Base-by-base conservation (phyloP, 73 alveolate genomes). In the Blepharisma japonicum region DNA sequence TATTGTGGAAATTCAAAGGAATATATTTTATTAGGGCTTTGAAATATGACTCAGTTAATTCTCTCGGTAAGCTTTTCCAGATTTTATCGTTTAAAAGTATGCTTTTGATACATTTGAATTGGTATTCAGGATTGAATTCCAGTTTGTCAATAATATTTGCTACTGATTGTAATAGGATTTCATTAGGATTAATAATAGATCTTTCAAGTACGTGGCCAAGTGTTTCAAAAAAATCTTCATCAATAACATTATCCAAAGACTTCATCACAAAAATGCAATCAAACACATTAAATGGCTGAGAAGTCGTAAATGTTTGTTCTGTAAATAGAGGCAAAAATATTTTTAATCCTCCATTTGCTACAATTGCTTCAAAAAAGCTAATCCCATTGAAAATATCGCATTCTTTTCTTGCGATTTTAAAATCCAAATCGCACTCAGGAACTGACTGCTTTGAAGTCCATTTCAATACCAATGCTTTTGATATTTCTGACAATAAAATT, bases 341-440 rank as follows among this genome's bases (percentile, higher is more conserved):
- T 18, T 61, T 61, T 25, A 61, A 61, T 61, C 74, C 74, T 61
- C 74, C 74, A 61, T 61, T 61, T 18, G 74, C 74, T 18, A 39
- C 74, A 20, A 61, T 61, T 14, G 74, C 74, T 25, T 61, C 74
- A 61, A 61, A 14, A 61, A 61, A 2, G 23, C 74, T 61, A 61
- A 61, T 39, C 23, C 74, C 74, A 61, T 61, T 61, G 23, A 61
- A 61, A 14, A n/a, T 14, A 8, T 61, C 74, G 5, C 74, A 61
- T 61, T 61, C 74, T 14, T 61, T 25, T 2, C 4, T 25, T 14
- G 74, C 0, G 46, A 61, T 39, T 32, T 32, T 32, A 32, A 32
- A 32, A 32, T 32, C 42, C 0, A 32, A 32, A 32, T 32, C 42
- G 42, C 42, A 1, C 42, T 32, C 42, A 20, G 74, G 74, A 4